A percentile compares a stretch with the other conserved stretches of the same genome.
phyloP scores from a whole-genome alignment of 1,139 yeast species.

The Scheffersomyces cryptocercus region DNA sequence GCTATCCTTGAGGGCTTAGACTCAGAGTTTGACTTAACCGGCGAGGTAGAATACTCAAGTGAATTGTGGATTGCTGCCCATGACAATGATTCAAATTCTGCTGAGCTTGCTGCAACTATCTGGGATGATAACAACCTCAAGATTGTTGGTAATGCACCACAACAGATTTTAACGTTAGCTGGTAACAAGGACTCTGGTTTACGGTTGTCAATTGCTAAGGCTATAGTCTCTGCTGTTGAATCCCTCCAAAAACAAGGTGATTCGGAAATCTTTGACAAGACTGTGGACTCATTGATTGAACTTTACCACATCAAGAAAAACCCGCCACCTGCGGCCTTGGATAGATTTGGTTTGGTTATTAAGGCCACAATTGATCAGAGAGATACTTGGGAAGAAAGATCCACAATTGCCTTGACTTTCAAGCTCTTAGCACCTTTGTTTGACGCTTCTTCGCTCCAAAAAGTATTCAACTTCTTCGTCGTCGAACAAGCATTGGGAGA shows the following conservation, averaged over 20 bases:
- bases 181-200: constrained; percentile 60
- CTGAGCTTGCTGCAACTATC: constrained; percentile 72
- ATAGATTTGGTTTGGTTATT: constrained; percentile 76
- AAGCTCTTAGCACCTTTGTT: constrained; percentile 58
- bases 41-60: constrained; percentile 52
- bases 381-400: constrained; percentile 83
- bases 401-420: constrained; percentile 74
- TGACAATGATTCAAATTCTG: constrained; percentile 66
- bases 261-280: constrained; percentile 28
- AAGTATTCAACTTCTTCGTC: constrained; percentile 60
- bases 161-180: constrained; percentile 50
- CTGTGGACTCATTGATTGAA: constrained; percentile 48
- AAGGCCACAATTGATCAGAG: constrained; percentile 59
- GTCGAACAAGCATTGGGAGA: constrained; percentile 71
- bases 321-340: constrained; percentile 77
- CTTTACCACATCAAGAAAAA: constrained; percentile 60
- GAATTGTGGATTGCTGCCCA: constrained; percentile 81
- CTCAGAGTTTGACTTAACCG: constrained; percentile 77
- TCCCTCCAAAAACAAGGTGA: constrained; percentile 21
- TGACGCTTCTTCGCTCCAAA: constrained; percentile 38
- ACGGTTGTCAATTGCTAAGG: constrained; percentile 64
- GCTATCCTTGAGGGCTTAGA: constrained; percentile 83
- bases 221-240: constrained; percentile 53
- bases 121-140: constrained; percentile 77
- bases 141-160: constrained; percentile 45